Evolutionary conservation across 2,329 filamentous ascomycete genomes (phyloP).

Genomic region (Aspergillus neotritici): DNA sequence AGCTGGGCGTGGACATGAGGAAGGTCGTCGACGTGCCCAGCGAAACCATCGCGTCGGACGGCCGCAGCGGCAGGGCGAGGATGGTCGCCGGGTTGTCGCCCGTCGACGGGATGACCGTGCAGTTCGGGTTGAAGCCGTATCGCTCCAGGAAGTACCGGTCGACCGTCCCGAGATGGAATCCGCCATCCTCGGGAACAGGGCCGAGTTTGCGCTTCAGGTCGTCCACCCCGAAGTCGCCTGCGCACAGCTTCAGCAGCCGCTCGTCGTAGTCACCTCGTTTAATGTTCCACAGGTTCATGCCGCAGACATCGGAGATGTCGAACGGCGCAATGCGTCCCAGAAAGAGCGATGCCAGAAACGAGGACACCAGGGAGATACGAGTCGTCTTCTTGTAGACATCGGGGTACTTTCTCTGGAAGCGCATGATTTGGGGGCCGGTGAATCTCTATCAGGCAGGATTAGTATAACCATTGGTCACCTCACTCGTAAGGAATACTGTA

Average conservation of each 20-base stretch:
- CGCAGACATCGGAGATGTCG: slow-evolving; percentile 90
- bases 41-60: slow-evolving; percentile 88
- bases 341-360: slow-evolving; percentile 87
- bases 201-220: slow-evolving; percentile 75
- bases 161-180: slow-evolving; percentile 68
- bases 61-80: slow-evolving; percentile 77
- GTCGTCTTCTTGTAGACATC: slow-evolving; percentile 73
- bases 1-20: slow-evolving; percentile 91
- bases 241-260: slow-evolving; percentile 67
- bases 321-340: slow-evolving; percentile 80
- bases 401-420: slow-evolving; percentile 74
- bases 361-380: slow-evolving; percentile 89
- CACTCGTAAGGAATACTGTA: not conserved
- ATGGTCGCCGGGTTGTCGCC: slow-evolving; percentile 97
- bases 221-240: slow-evolving; percentile 57
- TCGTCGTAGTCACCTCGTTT: slow-evolving; percentile 66
- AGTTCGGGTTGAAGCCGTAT: slow-evolving; percentile 71
- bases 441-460: slow-evolving; percentile 59
- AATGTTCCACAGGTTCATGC: slow-evolving; percentile 97
- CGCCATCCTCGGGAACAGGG: slow-evolving; percentile 71
- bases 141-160: slow-evolving; percentile 70
- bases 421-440: slow-evolving; percentile 92
- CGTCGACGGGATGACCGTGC: slow-evolving; percentile 78
- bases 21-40: slow-evolving; percentile 95
- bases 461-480: not conserved